These are phyloP conservation scores for Binderoboletus segoi DNA, from an alignment of 1,284 basidiomycete species.

Conservation along the genomic window DNA sequence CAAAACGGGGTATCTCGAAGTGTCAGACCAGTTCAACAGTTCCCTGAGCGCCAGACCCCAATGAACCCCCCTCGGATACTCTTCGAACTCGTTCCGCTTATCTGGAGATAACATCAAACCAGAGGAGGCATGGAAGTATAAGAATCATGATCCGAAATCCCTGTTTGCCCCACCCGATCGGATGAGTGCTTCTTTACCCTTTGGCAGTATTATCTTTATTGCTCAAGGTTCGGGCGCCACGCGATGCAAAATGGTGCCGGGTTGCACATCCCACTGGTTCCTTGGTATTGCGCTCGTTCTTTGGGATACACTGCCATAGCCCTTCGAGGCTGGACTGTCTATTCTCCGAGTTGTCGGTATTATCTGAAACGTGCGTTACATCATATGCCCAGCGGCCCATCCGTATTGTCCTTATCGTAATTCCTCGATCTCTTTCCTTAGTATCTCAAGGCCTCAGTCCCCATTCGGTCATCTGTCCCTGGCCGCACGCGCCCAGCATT, in stretches of 20 bases:
- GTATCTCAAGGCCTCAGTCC: neutral
- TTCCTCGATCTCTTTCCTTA: neutral
- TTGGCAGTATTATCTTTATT: too few species aligned
- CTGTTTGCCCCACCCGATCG: too few species aligned
- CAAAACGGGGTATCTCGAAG: neutral
- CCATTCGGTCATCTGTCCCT: slow-evolving; percentile 1
- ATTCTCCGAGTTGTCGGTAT: neutral
- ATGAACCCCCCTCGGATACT: too few species aligned
- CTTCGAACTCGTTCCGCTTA: neutral
- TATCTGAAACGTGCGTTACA: neutral
- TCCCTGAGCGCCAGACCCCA: too few species aligned
- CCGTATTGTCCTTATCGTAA: neutral
- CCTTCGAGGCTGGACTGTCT: neutral
- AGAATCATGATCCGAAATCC: slow-evolving; percentile 8
- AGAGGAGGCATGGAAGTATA: neutral
- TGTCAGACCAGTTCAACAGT: too few species aligned
- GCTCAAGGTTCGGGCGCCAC: neutral
- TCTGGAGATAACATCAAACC: neutral
- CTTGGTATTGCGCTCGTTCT: neutral
- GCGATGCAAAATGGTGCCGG: neutral
- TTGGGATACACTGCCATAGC: neutral
- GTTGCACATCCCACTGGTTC: neutral
- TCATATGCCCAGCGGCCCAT: neutral
- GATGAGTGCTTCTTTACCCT: too few species aligned
- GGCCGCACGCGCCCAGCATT: too few species aligned